Base-by-base conservation (phyloP, 2,329 filamentous ascomycete species). In the Neopestalotiopsis sp. region DNA sequence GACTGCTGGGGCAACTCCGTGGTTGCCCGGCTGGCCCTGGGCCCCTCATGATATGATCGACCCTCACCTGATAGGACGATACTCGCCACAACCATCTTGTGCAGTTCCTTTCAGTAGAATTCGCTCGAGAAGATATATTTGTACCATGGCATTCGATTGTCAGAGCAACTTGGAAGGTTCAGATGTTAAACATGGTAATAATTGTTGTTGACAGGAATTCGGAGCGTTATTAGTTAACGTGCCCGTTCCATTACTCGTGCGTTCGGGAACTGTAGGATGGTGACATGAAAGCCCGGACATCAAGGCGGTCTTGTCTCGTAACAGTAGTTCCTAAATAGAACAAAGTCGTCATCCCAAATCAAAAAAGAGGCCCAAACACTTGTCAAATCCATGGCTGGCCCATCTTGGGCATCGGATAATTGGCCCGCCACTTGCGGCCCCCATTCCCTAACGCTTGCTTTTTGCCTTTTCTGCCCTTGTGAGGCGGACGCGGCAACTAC, bases 401-500 rank as follows among this genome's bases (percentile, higher is more conserved):
- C 45, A 52, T 52, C 17, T 52, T 52, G 45, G 45, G 45, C 45
- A 10, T 52, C 20, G 45, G 45, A 52, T 52, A n/a, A 52, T 52
- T 52, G 45, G 17, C 45, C 45, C 45, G 45, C 20, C 45, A n/a
- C n/a, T 52, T 52, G 45, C 45, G 20, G 20, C 45, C 14, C 6
- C 14, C 45, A 14, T 9, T n/a, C 20, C 45, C 14, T 52, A n/a
- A 24, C 6, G 20, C n/a, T 17, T 3, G 17, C 17, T 17, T 38
- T 17, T 52, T 52, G n/a, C 14, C 45, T 9, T 9, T 52, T 52
- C 6, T 38, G 45, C n/a, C 45, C 32, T 62, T 62, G 59, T 62
- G 59, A 62, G 59, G 59, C 59, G 59, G 59, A 40, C 59, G 59
- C 59, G 32, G 32, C 30, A 62, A 34, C n/a, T 20, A 28, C 24